phyloP scores from a whole-genome alignment of 169 alveolate species.

The Cryptosporidium viatorum region DNA sequence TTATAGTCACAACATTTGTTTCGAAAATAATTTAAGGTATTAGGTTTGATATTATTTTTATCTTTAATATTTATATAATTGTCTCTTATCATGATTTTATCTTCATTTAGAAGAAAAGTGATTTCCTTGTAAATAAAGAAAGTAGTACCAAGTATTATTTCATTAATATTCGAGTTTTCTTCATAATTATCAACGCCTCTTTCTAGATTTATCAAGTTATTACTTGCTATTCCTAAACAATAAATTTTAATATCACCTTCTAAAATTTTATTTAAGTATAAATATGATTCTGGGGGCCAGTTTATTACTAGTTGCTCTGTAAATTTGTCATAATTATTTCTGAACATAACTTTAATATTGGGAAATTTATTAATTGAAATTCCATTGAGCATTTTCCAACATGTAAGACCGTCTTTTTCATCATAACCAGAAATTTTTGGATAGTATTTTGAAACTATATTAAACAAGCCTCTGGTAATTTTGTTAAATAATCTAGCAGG shows the following conservation, averaged over 20 bases:
- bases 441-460: not conserved
- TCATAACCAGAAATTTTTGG: slow-evolving; percentile 42
- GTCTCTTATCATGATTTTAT: slow-evolving; percentile 13
- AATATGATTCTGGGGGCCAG: slow-evolving; percentile 60
- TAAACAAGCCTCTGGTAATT: not conserved
- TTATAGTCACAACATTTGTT: not conserved
- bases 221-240: slow-evolving; percentile 64
- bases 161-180: not conserved
- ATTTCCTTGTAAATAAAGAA: slow-evolving; percentile 61
- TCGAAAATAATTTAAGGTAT: not conserved
- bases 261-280: slow-evolving; percentile 24
- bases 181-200: not conserved
- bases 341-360: slow-evolving; percentile 1
- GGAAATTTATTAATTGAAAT: slow-evolving; percentile 25
- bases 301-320: not conserved
- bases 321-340: not conserved
- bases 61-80: not conserved
- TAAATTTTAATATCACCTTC: slow-evolving; percentile 7
- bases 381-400: slow-evolving; percentile 32
- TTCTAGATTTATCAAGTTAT: not conserved
- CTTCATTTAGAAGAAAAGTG: slow-evolving; percentile 32
- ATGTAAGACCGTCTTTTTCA: slow-evolving; percentile 34
- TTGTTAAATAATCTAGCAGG: slow-evolving; percentile 16
- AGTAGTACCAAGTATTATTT: slow-evolving; percentile 51
- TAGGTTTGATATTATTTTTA: not conserved